Percentiles rank a stretch among this genome's conserved stretches.
Conservation (phyloP, 441 rosid species). For the Pelargonium myrrhifolium region DNA sequence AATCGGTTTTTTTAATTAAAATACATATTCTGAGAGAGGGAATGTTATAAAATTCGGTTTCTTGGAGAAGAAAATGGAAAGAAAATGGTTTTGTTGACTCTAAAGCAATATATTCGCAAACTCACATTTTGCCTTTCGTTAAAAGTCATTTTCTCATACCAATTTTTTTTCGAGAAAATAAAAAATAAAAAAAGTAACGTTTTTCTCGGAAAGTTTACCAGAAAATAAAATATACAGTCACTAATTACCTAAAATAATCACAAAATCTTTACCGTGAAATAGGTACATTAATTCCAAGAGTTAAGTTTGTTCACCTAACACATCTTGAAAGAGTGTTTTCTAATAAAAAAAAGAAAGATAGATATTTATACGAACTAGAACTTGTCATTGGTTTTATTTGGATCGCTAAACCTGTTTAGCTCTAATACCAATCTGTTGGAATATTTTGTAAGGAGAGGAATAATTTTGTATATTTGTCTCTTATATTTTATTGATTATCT, state of each 20-base stretch:
- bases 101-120: slow-evolving; percentile 26
- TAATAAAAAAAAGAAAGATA: neutral
- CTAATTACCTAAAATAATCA: neutral
- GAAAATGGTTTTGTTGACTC: slow-evolving; percentile 34
- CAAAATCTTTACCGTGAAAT: neutral
- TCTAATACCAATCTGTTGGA: no score
- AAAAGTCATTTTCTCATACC: slow-evolving; percentile 18
- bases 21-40: slow-evolving; percentile 3
- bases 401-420: no score
- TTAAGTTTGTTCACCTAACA: neutral
- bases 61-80: slow-evolving; percentile 9
- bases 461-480: no score
- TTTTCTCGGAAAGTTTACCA: slow-evolving; percentile 8
- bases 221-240: neutral
- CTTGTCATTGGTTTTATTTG: no score
- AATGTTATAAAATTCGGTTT: slow-evolving; percentile 13
- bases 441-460: no score
- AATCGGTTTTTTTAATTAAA: no score
- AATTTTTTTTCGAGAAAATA: neutral
- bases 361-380: neutral
- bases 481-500: no score
- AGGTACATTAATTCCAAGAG: neutral
- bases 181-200: neutral
- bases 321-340: neutral
- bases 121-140: slow-evolving; percentile 29